A percentile compares a stretch with the other conserved stretches of the same genome.
phyloP scores from a whole-genome alignment of 1,284 basidiomycete genomes.

The Irpex rosettiformis region DNA sequence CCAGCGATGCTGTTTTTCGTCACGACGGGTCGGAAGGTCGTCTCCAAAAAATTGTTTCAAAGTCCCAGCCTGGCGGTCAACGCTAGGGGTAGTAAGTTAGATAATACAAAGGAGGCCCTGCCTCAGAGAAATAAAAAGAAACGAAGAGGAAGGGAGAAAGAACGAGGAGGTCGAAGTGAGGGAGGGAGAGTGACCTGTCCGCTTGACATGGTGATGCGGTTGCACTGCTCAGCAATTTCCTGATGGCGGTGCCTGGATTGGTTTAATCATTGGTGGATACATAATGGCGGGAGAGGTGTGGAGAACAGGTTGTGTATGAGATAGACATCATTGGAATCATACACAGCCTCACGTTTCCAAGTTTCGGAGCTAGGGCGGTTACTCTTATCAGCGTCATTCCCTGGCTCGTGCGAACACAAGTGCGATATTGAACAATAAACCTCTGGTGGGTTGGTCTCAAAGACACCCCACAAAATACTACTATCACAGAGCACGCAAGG shows the following conservation, averaged over 20 bases:
- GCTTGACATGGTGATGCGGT: neutral
- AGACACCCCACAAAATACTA: too few species aligned
- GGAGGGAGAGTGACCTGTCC: neutral
- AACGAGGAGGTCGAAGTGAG: neutral
- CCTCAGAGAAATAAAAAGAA: neutral
- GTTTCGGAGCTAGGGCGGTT: too few species aligned
- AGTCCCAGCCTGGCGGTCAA: neutral
- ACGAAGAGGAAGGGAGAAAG: slow-evolving; percentile 1
- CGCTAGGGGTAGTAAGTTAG: neutral
- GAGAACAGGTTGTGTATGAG: neutral
- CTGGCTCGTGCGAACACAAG: too few species aligned
- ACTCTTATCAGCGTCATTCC: too few species aligned
- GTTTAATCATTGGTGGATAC: neutral
- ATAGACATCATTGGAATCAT: neutral
- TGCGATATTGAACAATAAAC: too few species aligned
- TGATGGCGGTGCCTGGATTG: neutral
- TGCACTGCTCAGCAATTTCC: neutral
- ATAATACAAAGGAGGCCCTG: slow-evolving; percentile 6
- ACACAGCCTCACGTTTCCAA: neutral
- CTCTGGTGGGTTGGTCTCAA: too few species aligned
- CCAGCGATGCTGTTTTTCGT: neutral
- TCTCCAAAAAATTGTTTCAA: neutral
- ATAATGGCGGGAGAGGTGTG: neutral
- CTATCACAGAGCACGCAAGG: too few species aligned
- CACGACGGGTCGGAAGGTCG: neutral